A percentile compares a stretch with the other conserved stretches of the same genome.
Conservation (phyloP, 2,329 filamentous ascomycete species). For the Aurifilum marmelostoma region DNA sequence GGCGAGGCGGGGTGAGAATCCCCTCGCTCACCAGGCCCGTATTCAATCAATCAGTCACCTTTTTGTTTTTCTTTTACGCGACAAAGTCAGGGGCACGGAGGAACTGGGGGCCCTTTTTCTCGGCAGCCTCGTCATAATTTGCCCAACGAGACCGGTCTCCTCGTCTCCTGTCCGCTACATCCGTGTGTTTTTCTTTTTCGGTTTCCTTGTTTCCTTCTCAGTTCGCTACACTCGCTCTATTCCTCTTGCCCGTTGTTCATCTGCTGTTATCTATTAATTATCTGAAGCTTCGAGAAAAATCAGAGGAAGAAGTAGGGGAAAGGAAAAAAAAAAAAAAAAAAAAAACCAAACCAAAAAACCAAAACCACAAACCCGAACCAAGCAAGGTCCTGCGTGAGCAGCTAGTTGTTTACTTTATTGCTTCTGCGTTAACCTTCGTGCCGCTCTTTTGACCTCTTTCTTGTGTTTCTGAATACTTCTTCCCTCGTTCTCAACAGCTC, state of each 20-base stretch:
- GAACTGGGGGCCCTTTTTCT: constrained; percentile 7
- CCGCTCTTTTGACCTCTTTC: neutral
- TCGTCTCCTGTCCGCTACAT: constrained; percentile 6
- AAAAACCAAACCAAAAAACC: no score
- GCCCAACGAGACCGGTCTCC: neutral
- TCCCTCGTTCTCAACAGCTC: no score
- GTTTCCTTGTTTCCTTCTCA: neutral
- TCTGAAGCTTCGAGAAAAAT: neutral
- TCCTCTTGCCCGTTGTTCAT: neutral
- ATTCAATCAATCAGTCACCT: constrained; percentile 16
- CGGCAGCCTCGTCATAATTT: constrained; percentile 19
- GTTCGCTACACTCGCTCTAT: neutral
- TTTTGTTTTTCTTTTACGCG: neutral
- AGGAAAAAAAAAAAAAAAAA: neutral
- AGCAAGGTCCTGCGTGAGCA: neutral
- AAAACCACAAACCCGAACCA: no score
- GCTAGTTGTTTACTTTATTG: neutral
- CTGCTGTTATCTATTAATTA: neutral
- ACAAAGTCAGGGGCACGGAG: constrained; percentile 14
- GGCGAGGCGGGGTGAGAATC: constrained; percentile 9
- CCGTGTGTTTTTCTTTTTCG: no score
- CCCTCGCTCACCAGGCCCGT: constrained; percentile 7
- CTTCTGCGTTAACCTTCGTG: constrained; percentile 2
- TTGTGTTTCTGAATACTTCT: neutral
- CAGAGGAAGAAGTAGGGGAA: no score